Evolutionary conservation across 2,329 filamentous ascomycete species (phyloP).

Genomic region (Epichloe uncinata): DNA sequence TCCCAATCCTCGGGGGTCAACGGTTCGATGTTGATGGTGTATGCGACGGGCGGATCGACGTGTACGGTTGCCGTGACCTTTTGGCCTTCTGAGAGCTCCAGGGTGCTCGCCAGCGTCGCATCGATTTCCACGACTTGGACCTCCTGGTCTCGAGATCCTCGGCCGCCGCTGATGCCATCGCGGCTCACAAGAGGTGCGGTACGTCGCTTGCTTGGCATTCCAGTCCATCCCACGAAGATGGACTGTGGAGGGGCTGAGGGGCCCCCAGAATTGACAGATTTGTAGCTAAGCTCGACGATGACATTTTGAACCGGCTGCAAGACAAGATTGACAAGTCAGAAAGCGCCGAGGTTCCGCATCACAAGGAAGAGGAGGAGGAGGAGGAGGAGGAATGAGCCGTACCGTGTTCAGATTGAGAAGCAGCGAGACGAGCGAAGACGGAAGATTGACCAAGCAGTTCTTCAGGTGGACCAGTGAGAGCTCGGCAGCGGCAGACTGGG

Average conservation of each 20-base stretch:
- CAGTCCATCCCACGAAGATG: slow-evolving; percentile 89
- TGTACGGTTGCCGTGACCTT: slow-evolving; percentile 64
- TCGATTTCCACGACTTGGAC: slow-evolving; percentile 72
- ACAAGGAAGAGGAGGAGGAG: not conserved
- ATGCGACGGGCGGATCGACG: slow-evolving; percentile 76
- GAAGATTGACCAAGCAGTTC: slow-evolving; percentile 90
- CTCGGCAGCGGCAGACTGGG: slow-evolving; percentile 60
- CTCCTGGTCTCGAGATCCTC: slow-evolving; percentile 60
- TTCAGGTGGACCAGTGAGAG: slow-evolving; percentile 77
- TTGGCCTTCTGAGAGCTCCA: slow-evolving; percentile 70
- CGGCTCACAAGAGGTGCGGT: slow-evolving; percentile 58
- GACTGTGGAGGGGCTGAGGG: slow-evolving; percentile 46
- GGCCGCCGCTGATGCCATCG: slow-evolving; percentile 52
- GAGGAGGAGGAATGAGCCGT: slow-evolving; percentile 21
- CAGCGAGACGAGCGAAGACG: slow-evolving; percentile 67
- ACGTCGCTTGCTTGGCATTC: slow-evolving; percentile 87
- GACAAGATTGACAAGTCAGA: slow-evolving; percentile 1
- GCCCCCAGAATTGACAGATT: slow-evolving; percentile 33
- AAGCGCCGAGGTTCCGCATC: not conserved
- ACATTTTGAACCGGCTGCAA: slow-evolving; percentile 83
- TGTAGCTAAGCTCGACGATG: slow-evolving; percentile 76
- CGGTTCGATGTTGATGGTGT: slow-evolving; percentile 94
- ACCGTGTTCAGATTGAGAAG: slow-evolving; percentile 85
- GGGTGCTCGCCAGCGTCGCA: slow-evolving; percentile 62
- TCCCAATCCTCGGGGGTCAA: slow-evolving; percentile 93